phyloP scores from a whole-genome alignment of 345 rosid species.

The Populus tremula region DNA sequence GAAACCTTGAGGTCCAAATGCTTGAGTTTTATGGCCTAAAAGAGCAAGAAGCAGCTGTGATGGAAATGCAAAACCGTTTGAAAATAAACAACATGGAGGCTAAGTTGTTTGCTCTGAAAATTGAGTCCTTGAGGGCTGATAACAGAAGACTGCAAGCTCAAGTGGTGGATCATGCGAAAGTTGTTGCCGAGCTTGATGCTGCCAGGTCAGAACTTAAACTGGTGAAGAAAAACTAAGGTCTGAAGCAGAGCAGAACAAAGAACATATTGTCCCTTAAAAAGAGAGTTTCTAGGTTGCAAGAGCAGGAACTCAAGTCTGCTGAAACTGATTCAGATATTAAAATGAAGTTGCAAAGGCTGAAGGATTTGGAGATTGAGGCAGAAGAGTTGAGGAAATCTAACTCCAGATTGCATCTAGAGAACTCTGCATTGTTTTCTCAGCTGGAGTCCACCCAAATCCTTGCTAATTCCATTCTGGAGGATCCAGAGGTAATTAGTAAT shows the following conservation, averaged over 20 bases:
- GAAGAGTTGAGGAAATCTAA: slow-evolving; percentile 65
- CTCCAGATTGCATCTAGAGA: slow-evolving; percentile 53
- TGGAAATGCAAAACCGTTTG: slow-evolving; percentile 78
- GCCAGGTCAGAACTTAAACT: slow-evolving; percentile 53
- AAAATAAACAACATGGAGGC: slow-evolving; percentile 71
- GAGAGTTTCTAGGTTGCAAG: slow-evolving; percentile 60
- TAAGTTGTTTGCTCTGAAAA: slow-evolving; percentile 62
- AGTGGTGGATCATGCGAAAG: slow-evolving; percentile 48
- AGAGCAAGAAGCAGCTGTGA: slow-evolving; percentile 66
- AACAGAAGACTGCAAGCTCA: slow-evolving; percentile 63
- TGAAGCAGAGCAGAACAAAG: slow-evolving; percentile 68
- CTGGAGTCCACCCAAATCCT: slow-evolving; percentile 60
- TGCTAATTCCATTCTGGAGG: slow-evolving; percentile 55
- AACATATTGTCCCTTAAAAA: slow-evolving; percentile 60
- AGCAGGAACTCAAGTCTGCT: slow-evolving; percentile 45
- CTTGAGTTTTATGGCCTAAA: slow-evolving; percentile 81
- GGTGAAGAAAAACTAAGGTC: slow-evolving; percentile 61
- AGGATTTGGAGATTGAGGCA: slow-evolving; percentile 55
- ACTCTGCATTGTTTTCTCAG: slow-evolving; percentile 50
- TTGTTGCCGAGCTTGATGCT: slow-evolving; percentile 51
- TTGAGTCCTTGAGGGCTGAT: slow-evolving; percentile 64
- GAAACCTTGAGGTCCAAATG: slow-evolving; percentile 64
- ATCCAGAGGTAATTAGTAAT: slow-evolving; percentile 55
- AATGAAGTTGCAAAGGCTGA: slow-evolving; percentile 48
- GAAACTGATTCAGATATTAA: slow-evolving; percentile 31